Evolutionary conservation across 805 yeast species (phyloP).

Genomic region (Saccharomycopsis sp.): DNA sequence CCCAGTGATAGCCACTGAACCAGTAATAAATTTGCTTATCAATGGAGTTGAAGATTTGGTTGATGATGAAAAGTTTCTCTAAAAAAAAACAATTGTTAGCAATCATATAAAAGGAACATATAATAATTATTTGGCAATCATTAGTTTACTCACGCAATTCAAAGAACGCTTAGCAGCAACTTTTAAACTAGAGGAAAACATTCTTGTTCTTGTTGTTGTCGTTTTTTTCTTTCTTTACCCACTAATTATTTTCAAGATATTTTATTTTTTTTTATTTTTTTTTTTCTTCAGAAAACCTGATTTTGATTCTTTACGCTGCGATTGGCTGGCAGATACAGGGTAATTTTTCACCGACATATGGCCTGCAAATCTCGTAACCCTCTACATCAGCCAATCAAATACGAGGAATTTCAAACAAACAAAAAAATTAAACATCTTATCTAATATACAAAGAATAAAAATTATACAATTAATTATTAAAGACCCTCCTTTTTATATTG

Average conservation of each 20-base stretch:
- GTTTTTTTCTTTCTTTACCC: too few species aligned
- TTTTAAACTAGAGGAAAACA: constrained; percentile 7
- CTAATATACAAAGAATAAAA: too few species aligned
- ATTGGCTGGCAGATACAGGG: constrained; percentile 1
- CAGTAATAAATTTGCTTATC: constrained; percentile 47
- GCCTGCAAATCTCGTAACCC: too few species aligned
- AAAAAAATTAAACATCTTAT: too few species aligned
- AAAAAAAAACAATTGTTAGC: neutral
- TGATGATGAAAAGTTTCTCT: neutral
- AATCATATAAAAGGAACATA: too few species aligned
- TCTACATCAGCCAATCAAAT: neutral
- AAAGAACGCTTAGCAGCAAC: constrained; percentile 12
- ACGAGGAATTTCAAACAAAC: neutral
- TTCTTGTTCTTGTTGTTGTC: neutral
- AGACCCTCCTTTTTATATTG: neutral
- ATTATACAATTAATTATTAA: neutral
- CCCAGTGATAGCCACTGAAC: constrained; percentile 67
- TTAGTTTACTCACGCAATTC: constrained; percentile 2
- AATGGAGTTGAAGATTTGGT: constrained; percentile 23
- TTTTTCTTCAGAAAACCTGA: too few species aligned
- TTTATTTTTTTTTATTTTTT: neutral
- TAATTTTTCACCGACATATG: neutral
- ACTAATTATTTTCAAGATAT: too few species aligned
- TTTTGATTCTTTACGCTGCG: constrained; percentile 2
- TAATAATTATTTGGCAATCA: too few species aligned